phyloP scores from a whole-genome alignment of 768 basidiomycete genomes.

The Rhodotorula paludigena region DNA sequence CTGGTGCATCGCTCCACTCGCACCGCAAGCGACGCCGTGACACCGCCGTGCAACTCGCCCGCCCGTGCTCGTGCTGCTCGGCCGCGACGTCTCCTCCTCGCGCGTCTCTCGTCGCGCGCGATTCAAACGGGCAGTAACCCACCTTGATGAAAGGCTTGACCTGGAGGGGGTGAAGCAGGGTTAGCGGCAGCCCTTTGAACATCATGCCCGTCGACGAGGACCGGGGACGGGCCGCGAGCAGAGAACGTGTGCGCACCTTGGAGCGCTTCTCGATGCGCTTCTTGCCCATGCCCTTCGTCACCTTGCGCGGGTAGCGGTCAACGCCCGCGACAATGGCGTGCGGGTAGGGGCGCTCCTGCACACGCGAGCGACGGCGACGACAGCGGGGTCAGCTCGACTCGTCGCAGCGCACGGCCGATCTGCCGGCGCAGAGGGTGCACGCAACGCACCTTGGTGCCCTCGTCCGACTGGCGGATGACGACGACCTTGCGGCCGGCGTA shows the following conservation, averaged over 20 bases:
- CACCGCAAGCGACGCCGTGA: no score
- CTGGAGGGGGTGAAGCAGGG: neutral
- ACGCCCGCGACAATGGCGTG: slow-evolving; percentile 98
- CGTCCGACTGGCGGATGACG: slow-evolving; percentile 94
- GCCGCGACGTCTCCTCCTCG: no score
- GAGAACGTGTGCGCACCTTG: slow-evolving; percentile 51
- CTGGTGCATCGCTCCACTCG: no score
- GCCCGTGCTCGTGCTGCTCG: no score
- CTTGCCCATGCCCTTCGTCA: slow-evolving; percentile 93
- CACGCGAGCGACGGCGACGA: neutral
- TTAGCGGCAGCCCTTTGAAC: no score
- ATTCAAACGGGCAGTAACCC: neutral
- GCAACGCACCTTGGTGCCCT: slow-evolving; percentile 67
- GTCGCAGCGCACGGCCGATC: neutral
- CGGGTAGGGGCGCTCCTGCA: slow-evolving; percentile 76
- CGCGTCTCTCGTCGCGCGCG: neutral
- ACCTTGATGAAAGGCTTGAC: slow-evolving; percentile 99
- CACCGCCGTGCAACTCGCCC: no score
- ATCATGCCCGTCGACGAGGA: neutral
- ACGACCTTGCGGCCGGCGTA: slow-evolving; percentile 99
- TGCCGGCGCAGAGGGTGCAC: no score
- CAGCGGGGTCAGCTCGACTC: neutral
- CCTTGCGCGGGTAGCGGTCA: slow-evolving; percentile 96
- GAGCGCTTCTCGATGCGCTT: slow-evolving; percentile 87
- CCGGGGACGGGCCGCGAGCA: neutral